Evolutionary conservation across 805 yeast genomes (phyloP), one percentile per base, ranked within the genome.

Genomic region (Wickerhamiella dianesei): DNA sequence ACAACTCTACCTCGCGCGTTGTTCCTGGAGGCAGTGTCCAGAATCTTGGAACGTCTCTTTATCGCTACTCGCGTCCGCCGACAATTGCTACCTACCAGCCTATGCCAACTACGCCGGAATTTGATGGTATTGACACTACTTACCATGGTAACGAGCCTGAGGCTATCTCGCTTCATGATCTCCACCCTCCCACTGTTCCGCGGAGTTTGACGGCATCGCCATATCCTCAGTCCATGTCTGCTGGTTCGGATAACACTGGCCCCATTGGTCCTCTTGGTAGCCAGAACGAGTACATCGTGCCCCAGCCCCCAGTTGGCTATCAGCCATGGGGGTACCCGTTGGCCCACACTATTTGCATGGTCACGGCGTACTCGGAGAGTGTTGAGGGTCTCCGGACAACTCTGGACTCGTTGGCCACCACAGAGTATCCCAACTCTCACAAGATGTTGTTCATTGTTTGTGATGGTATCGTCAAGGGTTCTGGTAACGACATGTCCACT

Each of bases 291-390:
- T 83, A 82, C 58, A 83, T 77, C 22, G 82, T 88, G 14, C 84
- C 94, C 1, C 97, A 89, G 61, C 96, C 97, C 0, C 95, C 95
- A 1, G 74, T 79, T 16, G 82, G 76, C 50, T 88, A 77, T 67
- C 88, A 83, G 70, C 97, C 98, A 3, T 85, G 74, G 64, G 82
- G 79, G 0, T 85, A 68, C 56, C 86, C 98, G 14, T 72, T 92
- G 55, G 71, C 81, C 14, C 92, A 82, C 56, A 71, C 79, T 0
- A 73, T 83, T 57, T 77, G 80, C 54, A 68, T 82, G 49, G 94
- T 92, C 8, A 92, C 98, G 1, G 89, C 96, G 59, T 92, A 92
- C 60, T 87, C 96, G 1, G 98, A 92, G 67, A 94, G 86, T 61
- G 83, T 77, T 55, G 81, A 72, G 12, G 95, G 94, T 51, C 64